Base-by-base conservation (phyloP, 176 grass and related monocot species). In the Triticum dicoccoides region DNA sequence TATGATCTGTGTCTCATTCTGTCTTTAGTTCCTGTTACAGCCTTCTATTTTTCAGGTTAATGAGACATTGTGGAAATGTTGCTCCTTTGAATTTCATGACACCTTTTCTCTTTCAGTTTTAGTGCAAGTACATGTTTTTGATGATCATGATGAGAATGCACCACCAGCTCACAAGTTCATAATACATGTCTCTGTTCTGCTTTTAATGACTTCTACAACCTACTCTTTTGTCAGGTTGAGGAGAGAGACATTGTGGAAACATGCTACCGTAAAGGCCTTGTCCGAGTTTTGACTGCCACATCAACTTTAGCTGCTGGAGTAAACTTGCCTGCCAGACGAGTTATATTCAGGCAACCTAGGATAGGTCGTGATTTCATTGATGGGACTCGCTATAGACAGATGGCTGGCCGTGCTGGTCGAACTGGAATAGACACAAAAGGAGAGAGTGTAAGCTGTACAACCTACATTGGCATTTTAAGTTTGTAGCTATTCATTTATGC, bases 351-450 rank as follows among this genome's bases (percentile, higher is more conserved):
- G 89, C 96, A 98, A 29, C 93, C 96, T 56, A 92, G 87, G 83
- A 84, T 98, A 82, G 96, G 93, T 33, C 91, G 91, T 79, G 96
- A 98, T 89, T 95, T 95, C 81, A 95, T 98, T 84, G 96, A 98
- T 92, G 96, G 96, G 44, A 98, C 91, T 84, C 91, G 93, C 54
- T 98, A 98, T 80, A 98, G 90, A 85, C 96, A 98, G 75, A 98
- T 98, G 96, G 73, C 96, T 94, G 96, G 96, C 82, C 93, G 96
- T 58, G 93, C 96, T 81, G 96, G 96, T 85, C 90, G 96, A 91
- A 95, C 96, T 93, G 96, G 96, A 79, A 98, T 98, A 76, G 96
- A 98, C 52, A 94, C 96, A 78, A 98, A 88, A 92, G 96, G 96
- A 91, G 96, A 98, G 74, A 98, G 96, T 89, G 96, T 98, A 95